phyloP scores from a whole-genome alignment of 495 filamentous ascomycete genomes.

The Penicillium maclennaniae region DNA sequence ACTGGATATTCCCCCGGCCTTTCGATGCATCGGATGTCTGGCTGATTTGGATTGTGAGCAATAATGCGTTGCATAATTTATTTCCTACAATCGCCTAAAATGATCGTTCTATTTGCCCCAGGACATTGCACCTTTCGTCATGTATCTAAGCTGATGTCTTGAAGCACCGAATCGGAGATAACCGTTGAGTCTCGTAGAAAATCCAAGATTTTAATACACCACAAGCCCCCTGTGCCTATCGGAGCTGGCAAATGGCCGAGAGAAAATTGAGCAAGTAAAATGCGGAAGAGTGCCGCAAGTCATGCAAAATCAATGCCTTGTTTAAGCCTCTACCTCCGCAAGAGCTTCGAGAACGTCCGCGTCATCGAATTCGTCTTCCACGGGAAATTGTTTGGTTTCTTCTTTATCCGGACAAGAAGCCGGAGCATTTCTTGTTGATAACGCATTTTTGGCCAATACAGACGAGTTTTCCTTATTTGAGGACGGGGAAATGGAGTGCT shows the following conservation, averaged over 20 bases:
- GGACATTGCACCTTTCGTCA: too few species aligned
- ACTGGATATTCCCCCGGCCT: not conserved
- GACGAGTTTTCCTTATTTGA: conserved; percentile 21
- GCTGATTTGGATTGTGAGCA: too few species aligned
- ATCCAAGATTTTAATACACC: not conserved
- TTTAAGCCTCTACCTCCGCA: conserved; percentile 24
- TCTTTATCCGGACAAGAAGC: conserved; percentile 9
- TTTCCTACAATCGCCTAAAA: too few species aligned
- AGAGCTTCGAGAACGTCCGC: conserved; percentile 41
- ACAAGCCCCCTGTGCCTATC: not conserved
- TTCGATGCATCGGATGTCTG: too few species aligned
- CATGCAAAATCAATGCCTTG: not conserved
- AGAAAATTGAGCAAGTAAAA: not conserved
- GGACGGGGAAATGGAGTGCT: conserved; percentile 11
- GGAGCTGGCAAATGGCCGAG: not conserved
- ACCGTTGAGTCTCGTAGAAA: not conserved
- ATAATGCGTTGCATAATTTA: too few species aligned
- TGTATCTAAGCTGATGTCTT: too few species aligned
- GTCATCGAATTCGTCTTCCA: conserved; percentile 36
- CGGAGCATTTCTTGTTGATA: not conserved
- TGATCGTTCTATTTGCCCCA: too few species aligned
- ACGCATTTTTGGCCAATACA: conserved; percentile 5
- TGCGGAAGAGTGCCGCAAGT: not conserved
- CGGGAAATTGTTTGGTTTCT: conserved; percentile 1
- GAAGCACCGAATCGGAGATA: not conserved